These are phyloP conservation scores for Wickerhamomyces kurtzmanii DNA, from an alignment of 805 yeast species.

Conservation along the genomic window DNA sequence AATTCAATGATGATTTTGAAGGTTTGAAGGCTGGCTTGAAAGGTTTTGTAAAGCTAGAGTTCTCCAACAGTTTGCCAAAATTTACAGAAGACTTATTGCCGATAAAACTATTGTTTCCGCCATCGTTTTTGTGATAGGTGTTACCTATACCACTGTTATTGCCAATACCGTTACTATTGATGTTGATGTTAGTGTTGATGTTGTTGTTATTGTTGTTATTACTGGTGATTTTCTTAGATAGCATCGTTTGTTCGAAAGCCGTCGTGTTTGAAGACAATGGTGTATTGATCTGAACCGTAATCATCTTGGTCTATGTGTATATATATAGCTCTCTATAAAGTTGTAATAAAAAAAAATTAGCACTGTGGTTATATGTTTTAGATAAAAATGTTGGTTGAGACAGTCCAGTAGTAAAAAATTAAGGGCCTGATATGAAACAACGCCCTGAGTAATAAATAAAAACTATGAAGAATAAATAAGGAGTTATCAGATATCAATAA, in stretches of 20 bases:
- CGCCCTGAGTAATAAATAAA: no score
- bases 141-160: neutral
- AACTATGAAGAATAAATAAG: no score
- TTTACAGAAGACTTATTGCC: slow-evolving; percentile 1
- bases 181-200: slow-evolving; percentile 4
- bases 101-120: neutral
- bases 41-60: slow-evolving; percentile 1
- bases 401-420: no score
- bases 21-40: slow-evolving; percentile 10
- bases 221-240: slow-evolving; percentile 8
- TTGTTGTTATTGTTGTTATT: slow-evolving; percentile 3
- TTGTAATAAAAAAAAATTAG: no score
- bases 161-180: slow-evolving; percentile 3
- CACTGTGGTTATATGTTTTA: no score
- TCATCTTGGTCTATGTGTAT: no score
- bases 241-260: slow-evolving; percentile 3
- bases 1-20: slow-evolving; percentile 14
- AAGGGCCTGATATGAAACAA: no score
- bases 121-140: neutral
- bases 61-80: slow-evolving; percentile 1
- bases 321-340: no score
- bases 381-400: no score
- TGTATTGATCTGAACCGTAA: slow-evolving; percentile 9
- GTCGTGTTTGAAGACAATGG: slow-evolving; percentile 5
- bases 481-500: slow-evolving; percentile 1